Base-by-base conservation (phyloP, 106 monocot genomes). In the Ottelia alismoides region DNA sequence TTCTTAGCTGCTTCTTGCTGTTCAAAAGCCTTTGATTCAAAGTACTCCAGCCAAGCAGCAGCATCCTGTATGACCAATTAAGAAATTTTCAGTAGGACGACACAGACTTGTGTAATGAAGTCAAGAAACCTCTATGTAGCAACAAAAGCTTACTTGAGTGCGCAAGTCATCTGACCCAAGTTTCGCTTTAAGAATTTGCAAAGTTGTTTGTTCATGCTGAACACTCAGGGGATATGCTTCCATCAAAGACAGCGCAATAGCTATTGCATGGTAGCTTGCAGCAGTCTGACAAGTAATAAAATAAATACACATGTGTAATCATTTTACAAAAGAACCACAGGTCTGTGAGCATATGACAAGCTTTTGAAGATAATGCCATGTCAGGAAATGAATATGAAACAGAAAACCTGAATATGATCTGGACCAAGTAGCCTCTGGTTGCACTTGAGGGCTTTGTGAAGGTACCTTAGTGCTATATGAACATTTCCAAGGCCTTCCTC, bases 401-500 rank as follows among this genome's bases (percentile, higher is more conserved):
- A 52, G 22, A 51, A n/a, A n/a, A 90, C 96, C 89, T 98, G 96
- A 72, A 98, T 98, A 65, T 98, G 96, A 64, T 98, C 96, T 28
- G 89, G 85, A 27, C 96, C 96, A 65, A 98, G 96, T 62, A 98
- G 77, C 35, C 62, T 82, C 55, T 98, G 89, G 67, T 98, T 98
- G 77, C 96, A 98, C 63, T 98, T 98, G 43, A 98, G 67, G 30
- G 96, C 96, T 65, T 98, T 90, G 53, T 98, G 96, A 49, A 98
- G 82, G 59, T 98, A 98, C 66, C 96, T 76, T 25, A 98, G 70
- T 65, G 96, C 96, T 4, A 98, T 68, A 77, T 98, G 89, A 18
- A 98, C 89, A 83, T 98, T 98, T 61, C 96, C 96, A 28, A 98
- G 74, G 44, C 96, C 96, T 80, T 98, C 96, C 63, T 98, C 96